These are phyloP conservation scores for Panaeolus papilionaceus DNA, from an alignment of 768 basidiomycete genomes.

Conservation along the genomic window DNA sequence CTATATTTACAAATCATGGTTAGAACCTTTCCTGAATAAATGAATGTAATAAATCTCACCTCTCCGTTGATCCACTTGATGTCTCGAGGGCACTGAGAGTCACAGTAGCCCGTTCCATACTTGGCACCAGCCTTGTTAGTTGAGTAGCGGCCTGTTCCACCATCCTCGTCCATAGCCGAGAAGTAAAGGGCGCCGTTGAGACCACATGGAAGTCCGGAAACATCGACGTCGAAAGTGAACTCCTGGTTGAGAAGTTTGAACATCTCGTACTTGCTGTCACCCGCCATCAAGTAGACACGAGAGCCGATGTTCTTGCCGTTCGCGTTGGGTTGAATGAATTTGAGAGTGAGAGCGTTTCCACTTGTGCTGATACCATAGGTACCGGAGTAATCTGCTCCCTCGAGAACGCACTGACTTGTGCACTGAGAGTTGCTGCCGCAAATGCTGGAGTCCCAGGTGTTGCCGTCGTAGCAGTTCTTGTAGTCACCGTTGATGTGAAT, in stretches of 20 bases:
- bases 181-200: constrained; percentile 67
- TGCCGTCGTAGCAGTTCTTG: constrained; percentile 61
- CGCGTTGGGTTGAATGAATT: constrained; percentile 48
- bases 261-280: constrained; percentile 48
- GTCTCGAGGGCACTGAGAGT: constrained; percentile 59
- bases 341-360: constrained; percentile 53
- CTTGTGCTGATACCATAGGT: constrained; percentile 58
- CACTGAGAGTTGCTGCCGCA: constrained; percentile 35
- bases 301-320: constrained; percentile 46
- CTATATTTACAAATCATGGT: constrained; percentile 19
- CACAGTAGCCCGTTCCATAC: constrained; percentile 42
- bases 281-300: constrained; percentile 57
- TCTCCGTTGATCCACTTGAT: constrained; percentile 63
- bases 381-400: constrained; percentile 53
- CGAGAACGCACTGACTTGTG: constrained; percentile 39
- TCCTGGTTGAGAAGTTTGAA: constrained; percentile 58
- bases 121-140: constrained; percentile 62
- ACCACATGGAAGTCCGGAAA: constrained; percentile 61
- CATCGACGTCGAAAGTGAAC: constrained; percentile 66
- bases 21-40: constrained; percentile 1
- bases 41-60: constrained; percentile 33
- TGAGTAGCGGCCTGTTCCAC: constrained; percentile 50
- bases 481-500: constrained; percentile 43
- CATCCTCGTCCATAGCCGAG: constrained; percentile 60
- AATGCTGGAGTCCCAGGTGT: constrained; percentile 56